Conservation (phyloP, 2,329 filamentous ascomycete species). For the Aspergillus brasiliensis region DNA sequence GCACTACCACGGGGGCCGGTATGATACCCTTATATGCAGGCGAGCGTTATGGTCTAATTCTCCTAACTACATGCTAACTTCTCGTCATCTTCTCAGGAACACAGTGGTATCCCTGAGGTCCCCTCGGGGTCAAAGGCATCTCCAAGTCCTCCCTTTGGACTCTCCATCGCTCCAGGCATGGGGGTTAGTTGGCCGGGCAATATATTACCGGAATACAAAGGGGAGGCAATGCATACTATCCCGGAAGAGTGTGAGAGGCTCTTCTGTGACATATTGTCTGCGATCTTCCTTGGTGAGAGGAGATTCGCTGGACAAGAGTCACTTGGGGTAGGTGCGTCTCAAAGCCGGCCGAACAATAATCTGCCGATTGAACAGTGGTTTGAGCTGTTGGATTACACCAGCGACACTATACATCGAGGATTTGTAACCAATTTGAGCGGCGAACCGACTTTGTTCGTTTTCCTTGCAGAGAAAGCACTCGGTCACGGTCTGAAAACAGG, state of each 20-base stretch:
- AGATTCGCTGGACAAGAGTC: conserved; percentile 74
- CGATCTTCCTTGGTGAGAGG: conserved; percentile 96
- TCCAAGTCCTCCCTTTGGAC: conserved; percentile 86
- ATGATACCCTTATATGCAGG: conserved; percentile 35
- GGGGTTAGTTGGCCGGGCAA: conserved; percentile 53
- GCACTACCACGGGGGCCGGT: conserved; percentile 86
- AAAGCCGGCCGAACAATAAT: conserved; percentile 34
- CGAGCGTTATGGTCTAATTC: not conserved
- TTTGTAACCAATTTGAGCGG: conserved; percentile 73
- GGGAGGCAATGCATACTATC: conserved; percentile 94
- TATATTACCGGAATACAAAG: conserved; percentile 54
- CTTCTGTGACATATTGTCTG: conserved; percentile 94
- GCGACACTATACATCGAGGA: conserved; percentile 80
- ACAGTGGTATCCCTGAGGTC: conserved; percentile 95
- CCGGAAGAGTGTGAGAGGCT: conserved; percentile 99
- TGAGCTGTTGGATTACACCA: conserved; percentile 70
- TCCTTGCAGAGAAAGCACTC: conserved; percentile 76
- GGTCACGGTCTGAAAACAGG: conserved; percentile 82
- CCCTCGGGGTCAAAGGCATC: conserved; percentile 82
- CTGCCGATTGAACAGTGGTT: conserved; percentile 38
- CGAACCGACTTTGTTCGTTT: conserved; percentile 79
- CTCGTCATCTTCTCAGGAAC: conserved; percentile 56
- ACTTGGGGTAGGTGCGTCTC: conserved; percentile 77
- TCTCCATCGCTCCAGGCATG: conserved; percentile 65
- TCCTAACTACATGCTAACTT: conserved; percentile 7